These are phyloP conservation scores for Leishmania tropica DNA, from an alignment of 208 protist species.

Conservation along the genomic window DNA sequence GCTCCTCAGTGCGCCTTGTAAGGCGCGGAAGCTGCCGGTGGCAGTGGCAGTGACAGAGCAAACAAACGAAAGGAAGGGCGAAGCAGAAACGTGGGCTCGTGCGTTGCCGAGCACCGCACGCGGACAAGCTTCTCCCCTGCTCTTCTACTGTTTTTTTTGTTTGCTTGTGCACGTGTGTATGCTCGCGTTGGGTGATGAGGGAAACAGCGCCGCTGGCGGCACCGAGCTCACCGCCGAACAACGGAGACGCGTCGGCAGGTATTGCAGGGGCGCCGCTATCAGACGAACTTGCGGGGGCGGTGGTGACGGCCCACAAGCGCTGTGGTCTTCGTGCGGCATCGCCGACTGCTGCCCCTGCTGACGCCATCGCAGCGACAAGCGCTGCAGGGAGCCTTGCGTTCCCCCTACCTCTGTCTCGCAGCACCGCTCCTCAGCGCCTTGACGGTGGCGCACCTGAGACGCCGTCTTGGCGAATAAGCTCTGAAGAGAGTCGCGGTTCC, in stretches of 20 bases:
- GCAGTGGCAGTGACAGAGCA: no score
- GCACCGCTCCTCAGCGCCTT: not conserved
- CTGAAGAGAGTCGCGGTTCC: not conserved
- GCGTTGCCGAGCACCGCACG: no score
- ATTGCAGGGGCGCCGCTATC: not conserved
- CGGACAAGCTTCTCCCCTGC: not conserved
- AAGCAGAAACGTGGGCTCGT: not conserved
- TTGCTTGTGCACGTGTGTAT: no score
- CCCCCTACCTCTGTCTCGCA: not conserved
- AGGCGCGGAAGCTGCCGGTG: no score
- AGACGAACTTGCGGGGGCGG: not conserved
- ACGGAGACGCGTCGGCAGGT: not conserved
- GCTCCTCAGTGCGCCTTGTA: no score
- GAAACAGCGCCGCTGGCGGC: no score
- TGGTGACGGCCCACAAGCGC: not conserved
- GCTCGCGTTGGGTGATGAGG: no score
- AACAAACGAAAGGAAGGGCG: no score
- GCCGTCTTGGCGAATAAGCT: not conserved
- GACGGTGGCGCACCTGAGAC: not conserved
- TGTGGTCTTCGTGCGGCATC: not conserved
- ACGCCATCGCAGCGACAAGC: not conserved
- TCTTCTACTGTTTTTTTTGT: not conserved
- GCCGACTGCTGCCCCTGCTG: not conserved
- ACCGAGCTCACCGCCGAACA: not conserved
- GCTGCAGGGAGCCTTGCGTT: not conserved